These are phyloP conservation scores for Russula virescens DNA, from an alignment of 768 basidiomycete species.

Conservation along the genomic window DNA sequence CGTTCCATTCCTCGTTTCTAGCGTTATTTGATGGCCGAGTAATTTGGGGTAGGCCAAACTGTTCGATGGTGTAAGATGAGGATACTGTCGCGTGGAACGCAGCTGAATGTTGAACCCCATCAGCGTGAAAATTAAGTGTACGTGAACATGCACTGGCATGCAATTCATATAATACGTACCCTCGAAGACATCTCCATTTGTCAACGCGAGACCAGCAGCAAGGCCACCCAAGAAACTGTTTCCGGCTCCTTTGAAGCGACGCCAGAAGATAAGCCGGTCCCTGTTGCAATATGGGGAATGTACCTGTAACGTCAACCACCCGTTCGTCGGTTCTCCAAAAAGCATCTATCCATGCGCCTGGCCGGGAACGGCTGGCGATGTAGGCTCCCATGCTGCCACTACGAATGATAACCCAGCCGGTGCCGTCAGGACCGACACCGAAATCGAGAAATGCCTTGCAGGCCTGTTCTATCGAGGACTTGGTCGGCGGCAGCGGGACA, in stretches of 20 bases:
- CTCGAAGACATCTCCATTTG: slow-evolving; percentile 52
- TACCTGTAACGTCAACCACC: slow-evolving; percentile 81
- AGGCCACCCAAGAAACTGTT: slow-evolving; percentile 86
- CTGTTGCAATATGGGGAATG: slow-evolving; percentile 18
- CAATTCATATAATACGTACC: slow-evolving; percentile 39
- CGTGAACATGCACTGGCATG: slow-evolving; percentile 19
- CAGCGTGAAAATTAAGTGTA: not conserved
- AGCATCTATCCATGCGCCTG: slow-evolving; percentile 62
- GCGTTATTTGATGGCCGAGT: slow-evolving; percentile 25
- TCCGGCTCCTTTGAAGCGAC: slow-evolving; percentile 60
- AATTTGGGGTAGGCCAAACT: slow-evolving; percentile 63
- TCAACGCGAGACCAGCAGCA: slow-evolving; percentile 63
- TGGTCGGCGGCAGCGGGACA: slow-evolving; percentile 43
- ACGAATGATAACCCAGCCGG: slow-evolving; percentile 66
- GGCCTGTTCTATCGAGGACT: slow-evolving; percentile 57
- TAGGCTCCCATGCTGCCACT: slow-evolving; percentile 70
- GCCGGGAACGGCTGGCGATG: slow-evolving; percentile 41
- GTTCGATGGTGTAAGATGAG: slow-evolving; percentile 79
- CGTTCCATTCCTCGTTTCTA: slow-evolving; percentile 55
- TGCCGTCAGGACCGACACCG: slow-evolving; percentile 46
- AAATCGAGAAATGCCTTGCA: slow-evolving; percentile 55
- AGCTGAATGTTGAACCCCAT: slow-evolving; percentile 38
- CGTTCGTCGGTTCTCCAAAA: slow-evolving; percentile 54
- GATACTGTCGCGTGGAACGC: slow-evolving; percentile 71
- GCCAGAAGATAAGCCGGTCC: slow-evolving; percentile 7